Base-by-base conservation (phyloP, 768 basidiomycete species). In the Macrolepiota fuliginosa region DNA sequence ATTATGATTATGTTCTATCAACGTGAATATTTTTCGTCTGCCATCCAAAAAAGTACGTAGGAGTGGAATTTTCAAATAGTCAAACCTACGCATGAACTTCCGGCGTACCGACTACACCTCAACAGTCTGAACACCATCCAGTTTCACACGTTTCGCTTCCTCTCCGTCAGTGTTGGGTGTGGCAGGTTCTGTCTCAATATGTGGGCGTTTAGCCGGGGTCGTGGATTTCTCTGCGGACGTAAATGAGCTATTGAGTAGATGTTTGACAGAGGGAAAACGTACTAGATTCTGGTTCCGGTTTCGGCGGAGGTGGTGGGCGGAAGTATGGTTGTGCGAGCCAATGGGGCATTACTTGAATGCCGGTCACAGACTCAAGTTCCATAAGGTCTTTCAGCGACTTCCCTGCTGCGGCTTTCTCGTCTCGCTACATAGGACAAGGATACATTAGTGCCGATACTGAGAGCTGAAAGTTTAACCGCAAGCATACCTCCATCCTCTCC, bases 261-360 rank as follows among this genome's bases (percentile, higher is more conserved):
- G 4, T 15, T 5, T 42, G 17, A 22, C 4, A 17, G n/a, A 39
- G 27, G 2, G 35, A 19, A 17, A 29, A 54, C 53, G 13, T 24
- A 61, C 59, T 49, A 1, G 53, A 9, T 19, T 54, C 6, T 2
- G 32, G 15, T 25, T 61, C 51, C 5, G 15, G 17, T 29, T 59
- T 46, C 54, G 56, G 61, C 19, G 55, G 17, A 9, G 66, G 63
- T 19, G 66, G 63, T 11, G 84, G 81, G n/a, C 88, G 76, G 64
- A 87, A 81, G 66, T 87, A 86, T 0, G 89, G 87, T 72, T 91
- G 88, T 6, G 82, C 81, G 11, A 85, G 65, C 79, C 80, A 81
- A 63, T 78, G 75, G 0, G 79, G 79, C 61, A 79, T 72, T 25
- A 77, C 63, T 36, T 69, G 70, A 35, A 78, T 65, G 15, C 77